phyloP scores from a whole-genome alignment of 129 eudicot species.

The Tagetes patula region DNA sequence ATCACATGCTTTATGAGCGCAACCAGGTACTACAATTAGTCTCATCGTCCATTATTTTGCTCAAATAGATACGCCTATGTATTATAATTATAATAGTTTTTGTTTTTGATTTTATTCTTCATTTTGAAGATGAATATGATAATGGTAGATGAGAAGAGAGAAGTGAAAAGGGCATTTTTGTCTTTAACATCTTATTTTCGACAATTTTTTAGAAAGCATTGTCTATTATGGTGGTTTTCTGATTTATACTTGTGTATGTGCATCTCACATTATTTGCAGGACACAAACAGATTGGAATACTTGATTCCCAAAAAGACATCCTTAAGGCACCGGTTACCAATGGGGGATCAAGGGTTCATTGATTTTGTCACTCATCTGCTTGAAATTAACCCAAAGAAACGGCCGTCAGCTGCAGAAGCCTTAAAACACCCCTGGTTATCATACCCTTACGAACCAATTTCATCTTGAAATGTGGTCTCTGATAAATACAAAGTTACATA shows the following conservation, averaged over 20 bases:
- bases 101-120: not conserved
- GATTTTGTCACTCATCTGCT: slow-evolving; percentile 80
- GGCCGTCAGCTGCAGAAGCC: slow-evolving; percentile 87
- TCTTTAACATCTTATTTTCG: not conserved
- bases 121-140: not conserved
- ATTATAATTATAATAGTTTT: not conserved
- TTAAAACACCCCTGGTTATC: slow-evolving; percentile 89
- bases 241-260: not conserved
- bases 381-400: slow-evolving; percentile 77
- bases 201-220: not conserved
- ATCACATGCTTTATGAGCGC: slow-evolving; percentile 93
- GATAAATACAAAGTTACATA: not conserved
- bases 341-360: slow-evolving; percentile 96
- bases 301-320: slow-evolving; percentile 88
- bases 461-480: slow-evolving; percentile 45
- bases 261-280: slow-evolving; percentile 35
- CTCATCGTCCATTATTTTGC: not conserved
- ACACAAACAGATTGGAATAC: slow-evolving; percentile 71
- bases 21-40: slow-evolving; percentile 36
- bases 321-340: slow-evolving; percentile 75
- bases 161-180: not conserved
- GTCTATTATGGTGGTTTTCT: not conserved
- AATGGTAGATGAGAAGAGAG: not conserved
- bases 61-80: not conserved
- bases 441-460: slow-evolving; percentile 90